Evolutionary conservation across 1,284 basidiomycete genomes (phyloP), one percentile per base, ranked within the genome.

Genomic region (Apiotrichum domesticum): DNA sequence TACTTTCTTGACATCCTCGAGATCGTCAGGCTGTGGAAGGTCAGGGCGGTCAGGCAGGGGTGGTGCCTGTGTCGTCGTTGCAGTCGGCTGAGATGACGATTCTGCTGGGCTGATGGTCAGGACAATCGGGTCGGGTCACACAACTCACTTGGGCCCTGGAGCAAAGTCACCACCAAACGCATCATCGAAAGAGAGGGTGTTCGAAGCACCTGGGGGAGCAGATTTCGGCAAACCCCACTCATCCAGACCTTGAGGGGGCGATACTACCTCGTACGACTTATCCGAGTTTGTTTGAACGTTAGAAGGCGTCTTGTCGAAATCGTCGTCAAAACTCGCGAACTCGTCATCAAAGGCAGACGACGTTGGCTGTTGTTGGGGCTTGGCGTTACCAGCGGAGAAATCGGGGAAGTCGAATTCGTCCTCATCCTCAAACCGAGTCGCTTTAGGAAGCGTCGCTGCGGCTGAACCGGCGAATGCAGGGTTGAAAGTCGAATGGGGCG

Each of bases 341-440:
- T 74, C 75, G 55, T 75, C 75, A 50, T 75, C 73, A 48, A 77
- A 76, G 1, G 69, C 61, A 1, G 58, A 50, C 13, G 48, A 43
- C 29, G 53, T 33, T 13, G 7, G 4, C 15, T 29, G 52, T 14
- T 46, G 32, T 39, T 9, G 14, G 42, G 45, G 14, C 13, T 15
- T 32, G 39, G 61, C 44, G 21, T 63, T 56, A 15, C 78, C 78
- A 9, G 80, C 78, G 1, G 81, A 77, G 3, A 82, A 79, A 46
- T 83, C 79, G 1, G 77, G 79, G 63, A 93, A 93, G 75, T 92
- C 89, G 70, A 92, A 91, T 62, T 88, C 87, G 68, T 91, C 89
- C 29, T 87, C 86, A 66, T 91, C 89, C 39, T 92, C 90, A 65
- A 92, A 92, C n/a, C 59, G 60, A 3, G 68, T 57, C 21, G 41